Evolutionary conservation across 2,329 filamentous ascomycete species (phyloP), one percentile per base, ranked within the genome.

Genomic region (Cercospora sp.): DNA sequence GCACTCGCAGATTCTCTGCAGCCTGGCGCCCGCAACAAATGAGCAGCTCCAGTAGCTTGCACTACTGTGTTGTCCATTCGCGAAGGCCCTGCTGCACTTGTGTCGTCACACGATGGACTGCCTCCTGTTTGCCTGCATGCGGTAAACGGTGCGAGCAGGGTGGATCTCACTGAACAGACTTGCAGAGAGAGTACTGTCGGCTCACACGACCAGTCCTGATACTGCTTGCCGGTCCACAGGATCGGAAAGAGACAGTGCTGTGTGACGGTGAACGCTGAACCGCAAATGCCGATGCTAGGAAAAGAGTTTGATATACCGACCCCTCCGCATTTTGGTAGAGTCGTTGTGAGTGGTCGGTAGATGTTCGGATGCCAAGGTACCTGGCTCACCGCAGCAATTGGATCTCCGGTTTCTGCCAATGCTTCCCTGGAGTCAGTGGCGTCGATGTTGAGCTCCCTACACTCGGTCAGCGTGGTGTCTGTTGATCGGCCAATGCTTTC

Each of bases 271-370:
- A 10, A 18, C 31, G 58, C 31, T 33, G 31, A 60, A 26, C 18
- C 12, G 58, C 58, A 60, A 42, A 20, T 42, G 28, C 16, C 10
- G 20, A 53, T 53, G 60, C 36, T 31, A 31, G 42, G 23, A 51
- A 51, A 33, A 57, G 53, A 42, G 53, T 64, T 64, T 64, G 51
- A 64, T 58, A 58, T 58, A 55, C 61, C 53, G 30, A 45, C 40
- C 13, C 62, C 51, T 31, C 42, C 12, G 51, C 33, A 36, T 8
- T 58, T 26, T 31, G 48, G 42, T 36, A 64, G 33, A 58, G 62
- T 57, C 20, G 45, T n/a, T 6, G 48, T 63, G 42, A 33, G 45
- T 26, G 33, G 26, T 57, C 62, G 62, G 62, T 59, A 36, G 31
- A 64, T 30, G 28, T 64, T 64, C 62, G 62, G 62, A 20, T 42